A percentile compares a stretch with the other conserved stretches of the same genome.
These are phyloP conservation scores for Botrytis cinerea DNA, from an alignment of 2,329 filamentous ascomycete species.

Conservation along the genomic window DNA sequence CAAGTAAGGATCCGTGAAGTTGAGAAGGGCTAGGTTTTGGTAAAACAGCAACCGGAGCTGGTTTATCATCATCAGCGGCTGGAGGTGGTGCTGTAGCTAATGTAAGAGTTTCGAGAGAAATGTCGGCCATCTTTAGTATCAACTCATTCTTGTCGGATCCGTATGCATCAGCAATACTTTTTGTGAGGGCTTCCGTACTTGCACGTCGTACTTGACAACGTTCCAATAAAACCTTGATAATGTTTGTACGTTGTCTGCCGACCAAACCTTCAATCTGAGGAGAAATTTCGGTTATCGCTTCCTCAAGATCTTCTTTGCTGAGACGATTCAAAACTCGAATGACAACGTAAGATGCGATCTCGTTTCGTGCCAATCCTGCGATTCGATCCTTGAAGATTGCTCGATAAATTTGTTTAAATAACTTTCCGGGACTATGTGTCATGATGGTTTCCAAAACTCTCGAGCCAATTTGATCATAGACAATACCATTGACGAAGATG, in stretches of 20 bases:
- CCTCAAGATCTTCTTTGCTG: constrained; percentile 80
- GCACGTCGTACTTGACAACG: constrained; percentile 70
- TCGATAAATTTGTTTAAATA: constrained; percentile 86
- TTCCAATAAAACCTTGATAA: constrained; percentile 81
- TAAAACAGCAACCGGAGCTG: constrained; percentile 35
- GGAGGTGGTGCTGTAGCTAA: constrained; percentile 36
- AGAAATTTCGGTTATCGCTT: constrained; percentile 69
- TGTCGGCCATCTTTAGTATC: constrained; percentile 60
- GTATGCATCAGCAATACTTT: constrained; percentile 57
- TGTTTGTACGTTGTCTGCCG: constrained; percentile 72
- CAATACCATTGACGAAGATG: constrained; percentile 78
- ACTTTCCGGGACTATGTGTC: constrained; percentile 75
- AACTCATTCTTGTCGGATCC: constrained; percentile 51
- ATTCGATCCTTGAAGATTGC: constrained; percentile 80
- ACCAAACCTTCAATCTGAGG: constrained; percentile 74
- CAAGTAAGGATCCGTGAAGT: constrained; percentile 80
- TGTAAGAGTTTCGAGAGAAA: constrained; percentile 52
- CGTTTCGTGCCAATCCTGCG: constrained; percentile 80
- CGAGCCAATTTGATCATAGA: constrained; percentile 90
- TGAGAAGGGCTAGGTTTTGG: constrained; percentile 51
- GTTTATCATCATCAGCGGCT: constrained; percentile 32
- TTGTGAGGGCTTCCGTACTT: constrained; percentile 55
- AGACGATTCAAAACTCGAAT: constrained; percentile 80
- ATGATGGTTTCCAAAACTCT: constrained; percentile 87
- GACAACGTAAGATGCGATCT: constrained; percentile 85